phyloP scores from a whole-genome alignment of 495 filamentous ascomycete genomes.

The Aspergillus taichungensis region DNA sequence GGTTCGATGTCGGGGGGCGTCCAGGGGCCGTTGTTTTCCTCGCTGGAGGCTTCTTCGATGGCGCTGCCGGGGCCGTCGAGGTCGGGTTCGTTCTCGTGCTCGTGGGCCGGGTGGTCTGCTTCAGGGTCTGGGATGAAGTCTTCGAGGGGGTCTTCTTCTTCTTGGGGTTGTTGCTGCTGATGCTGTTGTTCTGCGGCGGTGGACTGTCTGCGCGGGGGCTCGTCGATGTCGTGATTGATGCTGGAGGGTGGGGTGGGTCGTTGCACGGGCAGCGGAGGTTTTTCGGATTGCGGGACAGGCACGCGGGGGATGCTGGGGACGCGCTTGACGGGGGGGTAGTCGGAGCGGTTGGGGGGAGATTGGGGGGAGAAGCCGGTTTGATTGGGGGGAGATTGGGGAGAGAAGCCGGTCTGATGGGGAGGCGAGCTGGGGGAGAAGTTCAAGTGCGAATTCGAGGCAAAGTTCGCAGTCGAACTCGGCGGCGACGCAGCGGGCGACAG shows the following conservation, averaged over 20 bases:
- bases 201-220: not conserved
- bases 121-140: slow-evolving; percentile 35
- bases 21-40: slow-evolving; percentile 21
- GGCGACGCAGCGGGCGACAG: too few species aligned
- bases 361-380: too few species aligned
- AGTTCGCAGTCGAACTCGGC: too few species aligned
- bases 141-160: slow-evolving; percentile 21
- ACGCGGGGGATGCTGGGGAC: slow-evolving; percentile 1
- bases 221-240: too few species aligned
- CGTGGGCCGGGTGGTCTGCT: not conserved
- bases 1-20: slow-evolving; percentile 27
- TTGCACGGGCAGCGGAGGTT: not conserved
- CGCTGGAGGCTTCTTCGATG: slow-evolving; percentile 17
- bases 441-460: too few species aligned
- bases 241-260: not conserved
- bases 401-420: too few species aligned
- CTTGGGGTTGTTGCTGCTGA: not conserved
- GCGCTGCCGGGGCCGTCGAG: slow-evolving; percentile 12
- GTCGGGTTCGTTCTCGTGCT: slow-evolving; percentile 14
- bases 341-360: too few species aligned
- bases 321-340: too few species aligned
- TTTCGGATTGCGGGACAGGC: not conserved
- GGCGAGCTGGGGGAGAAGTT: too few species aligned
- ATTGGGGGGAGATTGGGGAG: too few species aligned
- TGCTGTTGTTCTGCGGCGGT: slow-evolving; percentile 8